phyloP scores from a whole-genome alignment of 345 rosid genomes.

The Rhodomyrtus tomentosa region DNA sequence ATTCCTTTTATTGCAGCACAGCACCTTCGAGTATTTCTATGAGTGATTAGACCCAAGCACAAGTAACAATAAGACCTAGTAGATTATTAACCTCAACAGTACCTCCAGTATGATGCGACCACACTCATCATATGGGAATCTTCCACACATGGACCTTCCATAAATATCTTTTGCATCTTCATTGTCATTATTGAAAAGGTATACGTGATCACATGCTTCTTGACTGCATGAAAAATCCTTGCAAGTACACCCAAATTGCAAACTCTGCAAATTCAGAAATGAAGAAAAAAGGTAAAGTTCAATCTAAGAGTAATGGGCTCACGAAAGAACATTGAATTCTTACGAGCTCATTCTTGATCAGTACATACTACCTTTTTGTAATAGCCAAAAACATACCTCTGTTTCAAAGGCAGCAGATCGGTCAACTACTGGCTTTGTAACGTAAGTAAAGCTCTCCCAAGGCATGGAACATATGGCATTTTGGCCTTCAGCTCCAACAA shows the following conservation, averaged over 20 bases:
- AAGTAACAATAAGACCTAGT: background rate
- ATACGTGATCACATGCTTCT: conserved; percentile 79
- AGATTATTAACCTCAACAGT: background rate
- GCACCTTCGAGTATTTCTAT: background rate
- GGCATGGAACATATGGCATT: conserved; percentile 27
- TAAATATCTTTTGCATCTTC: conserved; percentile 85
- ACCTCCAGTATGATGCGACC: conserved; percentile 86
- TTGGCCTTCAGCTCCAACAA: conserved; percentile 14
- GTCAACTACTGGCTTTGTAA: conserved; percentile 49
- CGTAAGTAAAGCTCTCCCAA: conserved; percentile 73
- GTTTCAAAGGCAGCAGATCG: conserved; percentile 30
- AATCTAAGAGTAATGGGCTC: no score
- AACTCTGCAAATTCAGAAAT: conserved; percentile 27
- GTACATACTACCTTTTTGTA: background rate
- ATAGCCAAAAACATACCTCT: conserved; percentile 39
- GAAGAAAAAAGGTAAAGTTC: background rate
- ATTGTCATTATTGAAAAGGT: conserved; percentile 82
- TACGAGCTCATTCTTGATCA: background rate
- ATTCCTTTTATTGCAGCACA: background rate
- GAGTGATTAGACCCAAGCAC: background rate
- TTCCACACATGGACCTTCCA: conserved; percentile 63
- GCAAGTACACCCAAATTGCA: conserved; percentile 73
- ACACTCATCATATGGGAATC: conserved; percentile 79
- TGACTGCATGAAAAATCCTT: conserved; percentile 46
- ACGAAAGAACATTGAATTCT: background rate